Percentiles rank a stretch among this genome's conserved stretches.
Conservation (phyloP, 352 stramenopile species). For the Globisporangium polare region DNA sequence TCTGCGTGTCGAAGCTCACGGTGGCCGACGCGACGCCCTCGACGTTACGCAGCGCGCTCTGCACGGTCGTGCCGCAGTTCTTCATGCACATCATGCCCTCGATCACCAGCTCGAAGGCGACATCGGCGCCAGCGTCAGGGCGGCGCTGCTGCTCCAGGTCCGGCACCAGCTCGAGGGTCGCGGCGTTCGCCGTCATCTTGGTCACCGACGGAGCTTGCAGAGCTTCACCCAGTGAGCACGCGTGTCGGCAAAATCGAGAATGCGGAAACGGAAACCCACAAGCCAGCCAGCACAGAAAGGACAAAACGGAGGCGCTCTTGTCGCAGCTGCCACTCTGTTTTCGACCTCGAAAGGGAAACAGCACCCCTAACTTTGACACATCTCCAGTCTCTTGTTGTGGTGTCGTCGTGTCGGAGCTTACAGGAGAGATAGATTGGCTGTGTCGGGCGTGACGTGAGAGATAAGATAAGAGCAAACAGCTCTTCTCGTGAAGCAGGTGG, state of each 20-base stretch:
- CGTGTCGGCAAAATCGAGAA: neutral
- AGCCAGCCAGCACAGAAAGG: neutral
- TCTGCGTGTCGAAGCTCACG: constrained; percentile 64
- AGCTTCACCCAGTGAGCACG: too few species aligned
- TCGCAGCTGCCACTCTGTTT: neutral
- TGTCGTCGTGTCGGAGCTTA: neutral
- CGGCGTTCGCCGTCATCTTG: constrained; percentile 5
- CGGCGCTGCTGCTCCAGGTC: constrained; percentile 5
- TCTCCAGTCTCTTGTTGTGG: neutral
- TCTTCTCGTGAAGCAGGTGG: neutral
- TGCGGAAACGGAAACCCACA: neutral
- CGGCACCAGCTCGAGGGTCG: constrained; percentile 2
- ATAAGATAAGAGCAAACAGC: neutral
- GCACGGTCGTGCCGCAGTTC: constrained; percentile 91
- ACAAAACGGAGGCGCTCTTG: constrained; percentile 1
- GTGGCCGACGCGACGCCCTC: constrained; percentile 61
- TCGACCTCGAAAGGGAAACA: too few species aligned
- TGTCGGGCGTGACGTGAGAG: neutral
- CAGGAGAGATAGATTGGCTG: neutral
- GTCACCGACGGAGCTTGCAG: neutral
- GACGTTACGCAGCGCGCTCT: constrained; percentile 64
- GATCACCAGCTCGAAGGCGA: constrained; percentile 63
- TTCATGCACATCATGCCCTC: constrained; percentile 96
- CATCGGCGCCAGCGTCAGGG: neutral
- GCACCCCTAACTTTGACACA: too few species aligned